A percentile compares a stretch with the other conserved stretches of the same genome.
These are phyloP conservation scores for Neurospora sp. DNA, from an alignment of 495 filamentous ascomycete species.

Conservation along the genomic window DNA sequence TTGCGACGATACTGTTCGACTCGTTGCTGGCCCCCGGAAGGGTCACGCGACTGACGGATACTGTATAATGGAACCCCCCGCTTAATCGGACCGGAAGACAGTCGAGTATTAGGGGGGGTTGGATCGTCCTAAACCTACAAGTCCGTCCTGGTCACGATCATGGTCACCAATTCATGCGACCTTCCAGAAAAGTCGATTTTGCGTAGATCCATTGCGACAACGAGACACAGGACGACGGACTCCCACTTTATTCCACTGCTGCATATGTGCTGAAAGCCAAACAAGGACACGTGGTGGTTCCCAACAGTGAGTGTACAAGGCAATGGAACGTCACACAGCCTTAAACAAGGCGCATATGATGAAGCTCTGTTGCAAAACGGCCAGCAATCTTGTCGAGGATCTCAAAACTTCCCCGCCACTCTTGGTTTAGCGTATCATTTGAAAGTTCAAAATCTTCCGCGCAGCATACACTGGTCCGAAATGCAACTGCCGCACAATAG, in stretches of 20 bases:
- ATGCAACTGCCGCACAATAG: neutral
- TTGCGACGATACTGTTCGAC: neutral
- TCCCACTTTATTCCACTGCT: neutral
- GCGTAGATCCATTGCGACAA: neutral
- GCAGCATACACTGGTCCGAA: neutral
- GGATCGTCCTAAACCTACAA: neutral
- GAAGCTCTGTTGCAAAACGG: neutral
- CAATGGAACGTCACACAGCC: neutral
- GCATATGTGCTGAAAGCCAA: neutral
- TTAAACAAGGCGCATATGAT: neutral
- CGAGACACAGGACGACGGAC: neutral
- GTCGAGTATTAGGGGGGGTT: neutral
- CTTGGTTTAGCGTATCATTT: neutral
- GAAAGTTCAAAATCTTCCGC: neutral
- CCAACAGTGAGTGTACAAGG: neutral
- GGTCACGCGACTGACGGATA: neutral
- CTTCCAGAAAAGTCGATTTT: neutral
- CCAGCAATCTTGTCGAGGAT: neutral
- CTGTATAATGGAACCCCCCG: neutral
- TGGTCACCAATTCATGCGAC: neutral
- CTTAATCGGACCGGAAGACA: neutral
- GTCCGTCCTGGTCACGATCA: neutral
- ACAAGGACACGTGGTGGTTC: constrained; percentile 3
- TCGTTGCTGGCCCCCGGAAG: neutral
- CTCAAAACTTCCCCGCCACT: neutral